Base-by-base conservation (phyloP, 352 stramenopile species). In the Globisporangium megalacanthum region DNA sequence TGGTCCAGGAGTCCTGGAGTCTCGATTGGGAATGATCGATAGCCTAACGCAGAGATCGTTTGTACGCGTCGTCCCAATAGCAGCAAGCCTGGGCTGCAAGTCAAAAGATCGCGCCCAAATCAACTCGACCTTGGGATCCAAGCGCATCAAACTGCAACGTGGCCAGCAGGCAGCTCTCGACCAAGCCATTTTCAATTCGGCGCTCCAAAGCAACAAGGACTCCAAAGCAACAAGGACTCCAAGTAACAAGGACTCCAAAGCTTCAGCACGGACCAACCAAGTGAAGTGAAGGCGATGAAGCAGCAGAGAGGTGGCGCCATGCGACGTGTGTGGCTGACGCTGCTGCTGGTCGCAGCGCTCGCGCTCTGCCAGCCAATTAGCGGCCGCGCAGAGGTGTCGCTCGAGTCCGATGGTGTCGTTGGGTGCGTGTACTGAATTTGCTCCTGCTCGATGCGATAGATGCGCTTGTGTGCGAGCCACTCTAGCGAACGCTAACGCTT, bases 321-420 rank as follows among this genome's bases (percentile, higher is more conserved):
- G 39, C 41, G 41, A 19, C 60, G 53, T 25, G 49, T 66, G 39
- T 58, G 47, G 58, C 49, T 69, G 54, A 51, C 75, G 49, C 49
- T 78, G 55, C 63, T 81, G 49, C 62, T 86, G 42, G 37, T 85
- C 29, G 58, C 74, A 46, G 55, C 55, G 22, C 58, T 77, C 17
- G 66, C 68, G 33, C 47, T 86, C 36, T 69, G 61, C 61, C 70
- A 63, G 51, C 54, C 62, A 13, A 51, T 42, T 29, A 56, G 72
- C 15, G 61, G 58, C 22, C 59, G 36, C 20, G 70, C 71, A 5
- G 71, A 77, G 33, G 62, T 70, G 33, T 77, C 75, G 48, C 59
- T 74, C 45, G 62, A 66, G 55, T 60, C 60, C n/a, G 66, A 76
- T 6, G 62, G 76, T 20, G 69, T 76, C 36, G 46, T 76, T 25